Conservation (phyloP, 495 filamentous ascomycete species). For the Penicillium bialowiezense region DNA sequence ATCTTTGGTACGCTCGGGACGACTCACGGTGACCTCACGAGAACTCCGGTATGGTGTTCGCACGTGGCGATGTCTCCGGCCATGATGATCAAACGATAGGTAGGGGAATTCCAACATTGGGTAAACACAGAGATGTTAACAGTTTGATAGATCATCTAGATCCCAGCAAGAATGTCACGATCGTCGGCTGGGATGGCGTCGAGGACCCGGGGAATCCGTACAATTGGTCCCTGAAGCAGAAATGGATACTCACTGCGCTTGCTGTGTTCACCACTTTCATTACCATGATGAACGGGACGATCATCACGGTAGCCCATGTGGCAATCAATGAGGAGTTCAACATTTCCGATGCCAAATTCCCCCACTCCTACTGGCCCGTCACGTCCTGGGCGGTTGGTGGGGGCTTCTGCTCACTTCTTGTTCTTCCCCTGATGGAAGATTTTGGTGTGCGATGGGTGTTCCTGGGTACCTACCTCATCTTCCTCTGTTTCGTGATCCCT, state of each 20-base stretch:
- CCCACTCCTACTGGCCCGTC: conserved; percentile 52
- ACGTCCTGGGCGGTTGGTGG: conserved; percentile 51
- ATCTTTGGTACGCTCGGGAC: no score
- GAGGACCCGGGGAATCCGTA: conserved; percentile 55
- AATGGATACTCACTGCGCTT: conserved; percentile 30
- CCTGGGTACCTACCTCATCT: conserved; percentile 39
- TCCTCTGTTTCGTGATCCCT: conserved; percentile 46
- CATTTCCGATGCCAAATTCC: conserved; percentile 45
- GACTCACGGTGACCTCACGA: no score
- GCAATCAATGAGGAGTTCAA: conserved; percentile 38
- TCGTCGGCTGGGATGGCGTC: conserved; percentile 49
- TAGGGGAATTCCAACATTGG: conserved; percentile 1
- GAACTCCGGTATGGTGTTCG: conserved; percentile 27
- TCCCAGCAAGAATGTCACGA: conserved; percentile 15
- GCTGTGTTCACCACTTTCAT: conserved; percentile 30
- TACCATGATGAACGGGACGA: conserved; percentile 44
- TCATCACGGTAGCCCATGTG: conserved; percentile 40
- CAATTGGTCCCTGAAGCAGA: conserved; percentile 56
- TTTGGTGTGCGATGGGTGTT: conserved; percentile 47
- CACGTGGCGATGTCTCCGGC: conserved; percentile 25
- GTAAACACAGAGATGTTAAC: neutral
- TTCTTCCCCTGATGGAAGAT: conserved; percentile 53
- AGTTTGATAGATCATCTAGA: conserved; percentile 18
- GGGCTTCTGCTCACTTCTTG: conserved; percentile 41
- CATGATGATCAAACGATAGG: conserved; percentile 19